A percentile compares a stretch with the other conserved stretches of the same genome.
phyloP scores from a whole-genome alignment of 148 eudicot genomes.

The Camellia sinensis region DNA sequence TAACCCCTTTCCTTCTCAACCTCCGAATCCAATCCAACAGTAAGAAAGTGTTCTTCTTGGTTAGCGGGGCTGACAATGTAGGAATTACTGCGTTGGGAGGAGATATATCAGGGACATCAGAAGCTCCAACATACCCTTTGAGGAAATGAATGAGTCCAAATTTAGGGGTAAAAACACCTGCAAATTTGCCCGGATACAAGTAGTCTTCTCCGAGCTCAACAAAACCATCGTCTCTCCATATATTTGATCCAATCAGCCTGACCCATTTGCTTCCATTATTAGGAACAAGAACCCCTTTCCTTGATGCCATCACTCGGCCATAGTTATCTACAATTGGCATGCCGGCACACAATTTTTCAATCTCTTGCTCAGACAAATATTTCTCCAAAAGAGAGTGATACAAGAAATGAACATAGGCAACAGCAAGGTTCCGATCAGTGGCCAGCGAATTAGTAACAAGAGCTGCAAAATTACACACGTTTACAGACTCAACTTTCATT shows the following conservation, averaged over 20 bases:
- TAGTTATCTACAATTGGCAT: conserved; percentile 50
- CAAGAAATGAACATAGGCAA: conserved; percentile 27
- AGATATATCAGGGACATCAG: conserved; percentile 52
- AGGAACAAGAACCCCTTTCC: conserved; percentile 50
- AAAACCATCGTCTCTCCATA: conserved; percentile 42
- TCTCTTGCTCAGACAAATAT: conserved; percentile 13
- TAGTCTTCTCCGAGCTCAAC: conserved; percentile 57
- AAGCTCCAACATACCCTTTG: conserved; percentile 28
- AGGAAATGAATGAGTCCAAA: conserved; percentile 39
- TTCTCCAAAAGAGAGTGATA: conserved; percentile 14
- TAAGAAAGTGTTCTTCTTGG: conserved; percentile 39
- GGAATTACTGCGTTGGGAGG: conserved; percentile 54
- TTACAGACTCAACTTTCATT: conserved; percentile 17
- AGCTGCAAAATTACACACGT: conserved; percentile 15
- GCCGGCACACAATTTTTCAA: conserved; percentile 14
- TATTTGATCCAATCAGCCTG: conserved; percentile 51
- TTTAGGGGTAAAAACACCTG: conserved; percentile 24
- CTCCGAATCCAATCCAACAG: conserved; percentile 56
- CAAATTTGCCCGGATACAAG: conserved; percentile 27
- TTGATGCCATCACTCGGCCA: conserved; percentile 22
- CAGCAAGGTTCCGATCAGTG: conserved; percentile 9
- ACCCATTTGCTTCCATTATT: conserved; percentile 63
- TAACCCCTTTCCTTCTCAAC: conserved; percentile 20
- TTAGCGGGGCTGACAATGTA: conserved; percentile 43
- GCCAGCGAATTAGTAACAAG: background rate